phyloP scores from a whole-genome alignment of 352 stramenopile genomes.

The Globisporangium camurandrum region DNA sequence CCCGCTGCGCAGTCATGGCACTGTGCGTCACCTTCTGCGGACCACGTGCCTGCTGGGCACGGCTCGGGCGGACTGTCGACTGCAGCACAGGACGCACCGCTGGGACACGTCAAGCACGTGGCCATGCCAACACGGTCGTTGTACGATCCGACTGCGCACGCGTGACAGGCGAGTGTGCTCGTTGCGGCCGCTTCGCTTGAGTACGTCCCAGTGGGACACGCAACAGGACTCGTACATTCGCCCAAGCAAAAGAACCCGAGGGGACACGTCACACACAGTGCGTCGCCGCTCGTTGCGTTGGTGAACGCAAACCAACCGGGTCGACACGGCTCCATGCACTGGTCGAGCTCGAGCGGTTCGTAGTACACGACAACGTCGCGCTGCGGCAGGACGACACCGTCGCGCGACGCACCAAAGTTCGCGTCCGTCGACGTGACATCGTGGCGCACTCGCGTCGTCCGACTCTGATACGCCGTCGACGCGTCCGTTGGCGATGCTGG shows the following conservation, averaged over 20 bases:
- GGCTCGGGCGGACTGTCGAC: conserved; percentile 7
- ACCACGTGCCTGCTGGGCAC: conserved; percentile 55
- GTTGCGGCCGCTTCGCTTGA: conserved; percentile 26
- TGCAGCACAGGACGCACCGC: conserved; percentile 24
- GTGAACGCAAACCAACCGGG: conserved; percentile 39
- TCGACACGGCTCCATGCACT: conserved; percentile 41
- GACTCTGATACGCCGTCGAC: background rate
- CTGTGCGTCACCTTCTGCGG: conserved; percentile 17
- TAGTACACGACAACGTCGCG: conserved; percentile 43
- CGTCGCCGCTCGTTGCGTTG: conserved; percentile 22
- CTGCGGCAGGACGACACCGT: conserved; percentile 26
- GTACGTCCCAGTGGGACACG: conserved; percentile 34
- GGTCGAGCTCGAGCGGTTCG: conserved; percentile 32
- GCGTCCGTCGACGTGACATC: conserved; percentile 26
- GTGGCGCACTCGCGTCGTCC: conserved; percentile 19
- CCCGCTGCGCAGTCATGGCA: conserved; percentile 46
- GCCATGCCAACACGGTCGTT: conserved; percentile 21
- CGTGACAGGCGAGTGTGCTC: conserved; percentile 17
- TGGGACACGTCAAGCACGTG: conserved; percentile 31
- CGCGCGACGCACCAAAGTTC: conserved; percentile 25
- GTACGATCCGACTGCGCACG: conserved; percentile 39
- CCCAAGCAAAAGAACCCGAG: conserved; percentile 42
- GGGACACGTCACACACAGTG: conserved; percentile 37
- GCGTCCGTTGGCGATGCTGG: background rate
- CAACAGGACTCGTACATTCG: conserved; percentile 23